Percentiles rank a stretch among this genome's conserved stretches.
Evolutionary conservation across 139 green algal species (phyloP).

Genomic region (Nannochloris sp.): DNA sequence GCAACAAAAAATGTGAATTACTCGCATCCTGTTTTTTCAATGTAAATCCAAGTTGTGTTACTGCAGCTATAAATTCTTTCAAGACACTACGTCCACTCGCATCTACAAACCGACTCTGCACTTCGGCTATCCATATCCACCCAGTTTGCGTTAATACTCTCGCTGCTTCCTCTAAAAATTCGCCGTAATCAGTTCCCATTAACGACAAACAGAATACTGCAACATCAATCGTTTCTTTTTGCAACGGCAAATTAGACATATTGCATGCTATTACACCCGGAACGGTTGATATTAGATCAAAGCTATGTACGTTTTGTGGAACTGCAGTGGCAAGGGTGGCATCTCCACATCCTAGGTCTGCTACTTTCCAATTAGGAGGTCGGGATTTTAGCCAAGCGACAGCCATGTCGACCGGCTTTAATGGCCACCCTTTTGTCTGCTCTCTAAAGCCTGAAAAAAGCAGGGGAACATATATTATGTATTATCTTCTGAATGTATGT

Average conservation of each 20-base stretch:
- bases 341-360: conserved; percentile 95
- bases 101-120: conserved; percentile 49
- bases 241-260: conserved; percentile 65
- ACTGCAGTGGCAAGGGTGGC: conserved; percentile 57
- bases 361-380: conserved; percentile 44
- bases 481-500: background rate
- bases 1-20: conserved; percentile 76
- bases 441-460: conserved; percentile 60
- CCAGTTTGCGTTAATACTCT: conserved; percentile 67
- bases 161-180: conserved; percentile 74
- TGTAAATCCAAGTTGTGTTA: conserved; percentile 54
- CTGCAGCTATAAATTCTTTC: conserved; percentile 43
- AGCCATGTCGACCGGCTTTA: conserved; percentile 73
- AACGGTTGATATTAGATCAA: conserved; percentile 78
- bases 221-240: conserved; percentile 54
- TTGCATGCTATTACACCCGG: conserved; percentile 86
- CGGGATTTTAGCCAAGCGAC: conserved; percentile 47
- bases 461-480: background rate
- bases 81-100: conserved; percentile 23
- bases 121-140: conserved; percentile 89
- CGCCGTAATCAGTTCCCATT: conserved; percentile 91
- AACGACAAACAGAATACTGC: conserved; percentile 92
- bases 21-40: conserved; percentile 37
- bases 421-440: conserved; percentile 79
- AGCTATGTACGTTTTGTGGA: conserved; percentile 65